Evolutionary conservation across 208 protist species (phyloP).

Genomic region (Phytomonas sp.): DNA sequence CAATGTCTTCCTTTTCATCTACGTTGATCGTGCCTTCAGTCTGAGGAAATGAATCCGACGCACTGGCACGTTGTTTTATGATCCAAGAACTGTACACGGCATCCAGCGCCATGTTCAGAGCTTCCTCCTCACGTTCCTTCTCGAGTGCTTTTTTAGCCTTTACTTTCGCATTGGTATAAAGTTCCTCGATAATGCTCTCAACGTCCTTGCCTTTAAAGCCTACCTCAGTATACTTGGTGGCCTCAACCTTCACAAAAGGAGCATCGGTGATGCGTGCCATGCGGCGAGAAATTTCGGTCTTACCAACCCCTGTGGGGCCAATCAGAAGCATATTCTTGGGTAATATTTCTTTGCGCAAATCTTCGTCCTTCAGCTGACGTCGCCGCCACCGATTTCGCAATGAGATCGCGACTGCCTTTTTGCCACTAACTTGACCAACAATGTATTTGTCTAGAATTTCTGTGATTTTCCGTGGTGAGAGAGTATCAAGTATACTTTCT

Average conservation of each 20-base stretch:
- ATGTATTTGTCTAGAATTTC: conserved; percentile 93
- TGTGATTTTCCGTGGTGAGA: conserved; percentile 90
- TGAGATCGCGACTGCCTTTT: conserved; percentile 94
- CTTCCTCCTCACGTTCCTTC: conserved; percentile 62
- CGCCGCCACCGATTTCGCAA: conserved; percentile 94
- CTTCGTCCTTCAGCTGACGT: conserved; percentile 63
- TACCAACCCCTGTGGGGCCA: conserved; percentile 89
- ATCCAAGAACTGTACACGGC: conserved; percentile 67
- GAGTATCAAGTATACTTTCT: conserved; percentile 59
- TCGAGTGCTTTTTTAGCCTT: conserved; percentile 73
- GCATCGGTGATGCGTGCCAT: conserved; percentile 95
- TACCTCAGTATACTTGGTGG: conserved; percentile 97
- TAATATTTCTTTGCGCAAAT: conserved; percentile 76
- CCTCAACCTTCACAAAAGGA: conserved; percentile 97
- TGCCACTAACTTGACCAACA: conserved; percentile 93
- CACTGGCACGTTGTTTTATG: conserved; percentile 20
- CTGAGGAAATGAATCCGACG: conserved; percentile 1
- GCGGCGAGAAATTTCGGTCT: conserved; percentile 94
- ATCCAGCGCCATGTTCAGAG: conserved; percentile 65
- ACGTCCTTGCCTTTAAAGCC: conserved; percentile 96
- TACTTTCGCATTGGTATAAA: conserved; percentile 89
- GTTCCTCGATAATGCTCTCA: conserved; percentile 94
- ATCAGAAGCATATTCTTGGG: conserved; percentile 94
- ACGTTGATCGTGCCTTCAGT: conserved; percentile 5
- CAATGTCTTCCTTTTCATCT: conserved; percentile 5